Conservation (phyloP, 306 rosid genomes). For the Quercus parvula region DNA sequence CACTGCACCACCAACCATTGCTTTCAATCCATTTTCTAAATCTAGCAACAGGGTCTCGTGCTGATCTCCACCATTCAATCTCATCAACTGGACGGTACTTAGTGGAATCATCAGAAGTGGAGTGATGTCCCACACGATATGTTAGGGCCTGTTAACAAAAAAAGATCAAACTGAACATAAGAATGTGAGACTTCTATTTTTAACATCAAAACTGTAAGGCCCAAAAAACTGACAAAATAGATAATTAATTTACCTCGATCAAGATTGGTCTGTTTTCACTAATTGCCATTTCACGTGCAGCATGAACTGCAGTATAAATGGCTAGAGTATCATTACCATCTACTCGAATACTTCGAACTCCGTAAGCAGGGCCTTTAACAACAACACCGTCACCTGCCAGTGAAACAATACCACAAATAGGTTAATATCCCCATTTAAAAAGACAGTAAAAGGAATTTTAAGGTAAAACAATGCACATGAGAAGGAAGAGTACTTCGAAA, state of each 20-base stretch:
- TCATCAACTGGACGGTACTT: conserved; percentile 77
- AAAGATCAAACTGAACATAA: background rate
- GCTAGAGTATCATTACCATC: conserved; percentile 96
- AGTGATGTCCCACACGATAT: conserved; percentile 93
- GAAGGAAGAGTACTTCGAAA: conserved; percentile 61
- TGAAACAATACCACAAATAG: background rate
- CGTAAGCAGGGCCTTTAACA: conserved; percentile 77
- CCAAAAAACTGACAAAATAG: conserved; percentile 7
- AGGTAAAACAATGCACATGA: background rate
- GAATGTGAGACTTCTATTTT: background rate
- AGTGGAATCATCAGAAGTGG: conserved; percentile 94
- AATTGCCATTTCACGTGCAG: conserved; percentile 84
- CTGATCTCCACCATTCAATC: conserved; percentile 75
- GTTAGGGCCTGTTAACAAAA: conserved; percentile 64
- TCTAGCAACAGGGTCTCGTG: conserved; percentile 76
- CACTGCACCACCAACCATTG: conserved; percentile 80
- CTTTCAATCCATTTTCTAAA: conserved; percentile 90
- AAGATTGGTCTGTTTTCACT: conserved; percentile 72
- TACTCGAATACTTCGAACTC: conserved; percentile 77
- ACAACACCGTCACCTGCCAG: conserved; percentile 84
- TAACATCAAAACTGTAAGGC: background rate
- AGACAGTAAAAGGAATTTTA: conserved; percentile 4
- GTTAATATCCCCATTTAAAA: conserved; percentile 4
- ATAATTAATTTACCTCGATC: conserved; percentile 61
- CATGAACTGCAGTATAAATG: conserved; percentile 61